Evolutionary conservation across 192 early-diverging fungal genomes (phyloP).

Genomic region (Coemansia sp.): DNA sequence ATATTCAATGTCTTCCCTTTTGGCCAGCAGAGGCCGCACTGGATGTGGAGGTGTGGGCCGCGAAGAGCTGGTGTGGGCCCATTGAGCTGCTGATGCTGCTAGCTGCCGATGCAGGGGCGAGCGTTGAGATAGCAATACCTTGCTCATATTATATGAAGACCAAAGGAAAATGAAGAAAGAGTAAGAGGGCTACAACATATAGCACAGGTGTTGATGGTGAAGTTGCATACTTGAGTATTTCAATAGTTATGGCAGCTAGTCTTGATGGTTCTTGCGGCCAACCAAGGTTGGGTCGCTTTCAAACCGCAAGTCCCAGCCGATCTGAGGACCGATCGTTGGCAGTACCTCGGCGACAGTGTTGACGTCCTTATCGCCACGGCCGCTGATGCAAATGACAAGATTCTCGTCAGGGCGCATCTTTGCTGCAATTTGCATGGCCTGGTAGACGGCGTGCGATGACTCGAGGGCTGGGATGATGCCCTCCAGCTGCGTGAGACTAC

Average conservation of each 20-base stretch:
- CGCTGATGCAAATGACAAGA: conserved; percentile 88
- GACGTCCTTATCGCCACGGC: conserved; percentile 98
- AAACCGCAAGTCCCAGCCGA: conserved; percentile 83
- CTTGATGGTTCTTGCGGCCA: conserved; percentile 8
- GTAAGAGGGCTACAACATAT: not conserved
- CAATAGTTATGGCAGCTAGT: conserved; percentile 7
- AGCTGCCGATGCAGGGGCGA: not conserved
- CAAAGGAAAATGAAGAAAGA: not conserved
- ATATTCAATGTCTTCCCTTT: conserved; percentile 39
- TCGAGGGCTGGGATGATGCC: conserved; percentile 98
- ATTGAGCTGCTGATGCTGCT: not conserved
- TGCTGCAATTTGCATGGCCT: conserved; percentile 77
- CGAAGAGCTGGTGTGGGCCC: not conserved
- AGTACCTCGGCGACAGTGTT: conserved; percentile 88
- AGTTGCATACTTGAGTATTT: no score
- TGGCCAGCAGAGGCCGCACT: conserved; percentile 9
- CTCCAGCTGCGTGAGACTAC: conserved; percentile 67
- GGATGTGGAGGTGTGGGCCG: not conserved
- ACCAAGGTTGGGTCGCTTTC: conserved; percentile 49
- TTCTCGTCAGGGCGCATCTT: conserved; percentile 75
- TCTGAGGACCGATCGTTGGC: conserved; percentile 87
- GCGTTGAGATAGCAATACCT: not conserved
- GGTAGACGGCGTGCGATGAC: conserved; percentile 89
- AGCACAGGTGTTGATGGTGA: no score
- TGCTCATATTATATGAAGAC: not conserved